phyloP scores from a whole-genome alignment of 2,329 filamentous ascomycete genomes.

The Calonectria multiphialidica region DNA sequence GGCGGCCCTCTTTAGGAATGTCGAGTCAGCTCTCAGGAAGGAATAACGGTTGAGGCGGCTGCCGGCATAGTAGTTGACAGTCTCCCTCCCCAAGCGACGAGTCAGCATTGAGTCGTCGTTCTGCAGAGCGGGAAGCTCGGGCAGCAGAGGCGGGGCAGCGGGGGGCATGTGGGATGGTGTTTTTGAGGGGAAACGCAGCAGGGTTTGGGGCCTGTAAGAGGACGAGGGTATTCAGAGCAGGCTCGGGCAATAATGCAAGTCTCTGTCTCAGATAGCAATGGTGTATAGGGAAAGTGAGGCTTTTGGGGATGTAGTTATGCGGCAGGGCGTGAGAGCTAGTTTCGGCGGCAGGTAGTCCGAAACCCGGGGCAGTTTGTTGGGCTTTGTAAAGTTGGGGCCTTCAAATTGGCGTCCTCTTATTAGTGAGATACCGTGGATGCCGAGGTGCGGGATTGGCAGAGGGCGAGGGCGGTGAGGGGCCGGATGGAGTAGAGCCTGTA shows the following conservation, averaged over 20 bases:
- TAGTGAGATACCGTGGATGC: constrained; percentile 19
- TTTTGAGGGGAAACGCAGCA: constrained; percentile 3
- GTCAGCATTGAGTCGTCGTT: constrained; percentile 76
- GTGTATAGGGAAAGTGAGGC: constrained; percentile 8
- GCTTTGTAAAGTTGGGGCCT: constrained; percentile 7
- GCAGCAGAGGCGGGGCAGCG: constrained; percentile 50
- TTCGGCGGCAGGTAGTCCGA: constrained; percentile 13
- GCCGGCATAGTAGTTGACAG: constrained; percentile 87
- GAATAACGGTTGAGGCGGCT: constrained; percentile 83
- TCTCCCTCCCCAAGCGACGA: constrained; percentile 82
- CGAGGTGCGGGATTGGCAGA: constrained; percentile 17
- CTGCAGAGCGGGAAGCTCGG: constrained; percentile 58
- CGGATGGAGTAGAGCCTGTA: constrained; percentile 5
- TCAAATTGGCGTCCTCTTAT: constrained; percentile 18
- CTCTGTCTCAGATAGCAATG: constrained; percentile 19
- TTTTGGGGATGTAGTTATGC: constrained; percentile 10
- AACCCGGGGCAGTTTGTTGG: constrained; percentile 22
- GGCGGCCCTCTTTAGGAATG: constrained; percentile 78
- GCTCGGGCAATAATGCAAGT: not conserved
- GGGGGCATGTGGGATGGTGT: constrained; percentile 42
- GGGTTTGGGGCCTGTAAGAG: not conserved
- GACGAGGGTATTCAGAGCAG: not conserved
- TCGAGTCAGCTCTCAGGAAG: constrained; percentile 78
- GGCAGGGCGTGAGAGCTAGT: not conserved
- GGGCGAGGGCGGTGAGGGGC: constrained; percentile 13